Conservation (phyloP, 176 grass and related monocot genomes). For the Areca catechu region DNA sequence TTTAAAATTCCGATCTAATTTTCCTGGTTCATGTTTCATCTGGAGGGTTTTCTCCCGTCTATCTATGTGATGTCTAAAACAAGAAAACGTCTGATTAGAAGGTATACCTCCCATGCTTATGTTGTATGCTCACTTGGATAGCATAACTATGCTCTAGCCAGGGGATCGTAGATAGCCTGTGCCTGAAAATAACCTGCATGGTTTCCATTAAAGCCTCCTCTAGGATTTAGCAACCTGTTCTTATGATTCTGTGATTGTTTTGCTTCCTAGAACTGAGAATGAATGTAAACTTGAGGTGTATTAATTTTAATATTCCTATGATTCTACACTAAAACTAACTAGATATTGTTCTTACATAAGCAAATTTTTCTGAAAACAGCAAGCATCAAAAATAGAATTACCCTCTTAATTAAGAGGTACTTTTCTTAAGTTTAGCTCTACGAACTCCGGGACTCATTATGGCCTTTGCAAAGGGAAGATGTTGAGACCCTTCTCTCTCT, state of each 20-base stretch:
- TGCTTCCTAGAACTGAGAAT: not conserved
- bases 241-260: not conserved
- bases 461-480: not conserved
- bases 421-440: not conserved
- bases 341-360: not conserved
- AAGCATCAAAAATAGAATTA: conserved; percentile 3
- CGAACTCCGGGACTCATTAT: not conserved
- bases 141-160: not conserved
- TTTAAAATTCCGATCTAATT: not conserved
- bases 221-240: not conserved
- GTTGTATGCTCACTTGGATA: too few relatives aligned
- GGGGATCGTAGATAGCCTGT: not conserved
- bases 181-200: not conserved
- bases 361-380: not conserved
- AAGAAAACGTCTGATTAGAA: not conserved
- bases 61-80: not conserved
- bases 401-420: not conserved
- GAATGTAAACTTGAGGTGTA: not conserved
- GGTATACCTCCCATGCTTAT: not conserved
- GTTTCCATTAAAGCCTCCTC: not conserved
- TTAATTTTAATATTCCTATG: too few relatives aligned
- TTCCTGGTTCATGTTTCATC: not conserved
- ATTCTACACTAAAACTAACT: not conserved
- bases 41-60: not conserved
- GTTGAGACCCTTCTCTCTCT: too few relatives aligned